A percentile compares a stretch with the other conserved stretches of the same genome.
Conservation (phyloP, 192 early-diverging fungal species). For the Phlyctochytrium planicorne region DNA sequence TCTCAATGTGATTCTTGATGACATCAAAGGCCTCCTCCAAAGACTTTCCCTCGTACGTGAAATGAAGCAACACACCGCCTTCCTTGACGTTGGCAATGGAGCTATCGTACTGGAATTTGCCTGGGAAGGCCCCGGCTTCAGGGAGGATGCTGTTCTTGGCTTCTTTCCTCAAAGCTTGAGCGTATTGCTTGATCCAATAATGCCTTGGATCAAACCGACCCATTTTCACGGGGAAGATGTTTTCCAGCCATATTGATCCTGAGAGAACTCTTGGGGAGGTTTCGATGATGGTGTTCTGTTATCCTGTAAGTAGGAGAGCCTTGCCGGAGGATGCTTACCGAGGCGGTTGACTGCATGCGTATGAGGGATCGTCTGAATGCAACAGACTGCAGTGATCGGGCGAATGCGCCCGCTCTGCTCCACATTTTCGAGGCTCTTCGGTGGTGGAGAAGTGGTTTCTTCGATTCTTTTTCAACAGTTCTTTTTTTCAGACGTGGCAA, state of each 20-base stretch:
- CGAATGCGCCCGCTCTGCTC: no score
- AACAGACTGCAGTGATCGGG: no score
- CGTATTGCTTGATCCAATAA: constrained; percentile 30
- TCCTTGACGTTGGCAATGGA: constrained; percentile 44
- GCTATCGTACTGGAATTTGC: constrained; percentile 35
- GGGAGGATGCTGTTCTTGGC: constrained; percentile 32
- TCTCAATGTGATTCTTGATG: constrained; percentile 53
- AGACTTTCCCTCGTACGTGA: constrained; percentile 39
- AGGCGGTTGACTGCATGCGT: no score
- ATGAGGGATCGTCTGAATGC: no score
- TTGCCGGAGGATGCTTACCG: no score
- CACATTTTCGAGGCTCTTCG: no score
- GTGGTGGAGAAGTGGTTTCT: no score
- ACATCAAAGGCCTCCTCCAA: constrained; percentile 43
- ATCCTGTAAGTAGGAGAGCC: no score
- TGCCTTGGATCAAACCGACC: constrained; percentile 41
- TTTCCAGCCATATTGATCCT: constrained; percentile 60
- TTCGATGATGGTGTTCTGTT: no score
- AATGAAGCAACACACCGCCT: constrained; percentile 46
- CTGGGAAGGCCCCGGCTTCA: constrained; percentile 26
- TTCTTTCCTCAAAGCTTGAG: constrained; percentile 17
- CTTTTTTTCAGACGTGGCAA: no score
- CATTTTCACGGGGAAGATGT: constrained; percentile 46
- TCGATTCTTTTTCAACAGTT: no score
- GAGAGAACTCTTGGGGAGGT: no score